Conservation (phyloP, 306 rosid species). For the Neltuma alba region DNA sequence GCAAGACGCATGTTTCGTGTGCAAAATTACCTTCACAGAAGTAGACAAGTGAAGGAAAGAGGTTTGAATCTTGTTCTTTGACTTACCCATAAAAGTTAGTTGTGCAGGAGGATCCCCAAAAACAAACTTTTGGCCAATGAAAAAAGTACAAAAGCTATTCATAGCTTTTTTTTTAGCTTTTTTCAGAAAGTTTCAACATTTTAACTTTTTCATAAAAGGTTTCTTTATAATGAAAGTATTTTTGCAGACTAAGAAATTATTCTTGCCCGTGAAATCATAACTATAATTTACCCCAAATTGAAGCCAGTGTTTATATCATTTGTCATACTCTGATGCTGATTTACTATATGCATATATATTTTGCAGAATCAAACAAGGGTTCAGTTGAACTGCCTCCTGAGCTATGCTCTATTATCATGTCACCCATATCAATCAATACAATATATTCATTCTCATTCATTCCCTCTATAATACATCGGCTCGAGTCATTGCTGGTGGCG, state of each 20-base stretch:
- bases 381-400: conserved; percentile 86
- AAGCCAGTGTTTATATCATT: background rate
- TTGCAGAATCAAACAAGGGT: conserved; percentile 54
- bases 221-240: background rate
- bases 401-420: conserved; percentile 68
- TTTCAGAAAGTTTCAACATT: background rate
- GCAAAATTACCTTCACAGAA: conserved; percentile 52
- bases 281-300: background rate
- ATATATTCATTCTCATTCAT: conserved; percentile 67
- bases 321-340: conserved; percentile 2
- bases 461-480: conserved; percentile 81
- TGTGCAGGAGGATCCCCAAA: background rate
- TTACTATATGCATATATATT: conserved; percentile 1
- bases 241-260: background rate
- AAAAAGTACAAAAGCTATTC: background rate
- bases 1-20: conserved; percentile 59
- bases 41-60: conserved; percentile 49
- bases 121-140: background rate
- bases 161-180: background rate
- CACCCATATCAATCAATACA: conserved; percentile 57
- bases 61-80: conserved; percentile 44
- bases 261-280: background rate
- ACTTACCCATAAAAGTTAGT: background rate
- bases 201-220: background rate
- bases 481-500: conserved; percentile 73